Conservation (phyloP, 306 rosid genomes). For the Cucurbita ficifolia region DNA sequence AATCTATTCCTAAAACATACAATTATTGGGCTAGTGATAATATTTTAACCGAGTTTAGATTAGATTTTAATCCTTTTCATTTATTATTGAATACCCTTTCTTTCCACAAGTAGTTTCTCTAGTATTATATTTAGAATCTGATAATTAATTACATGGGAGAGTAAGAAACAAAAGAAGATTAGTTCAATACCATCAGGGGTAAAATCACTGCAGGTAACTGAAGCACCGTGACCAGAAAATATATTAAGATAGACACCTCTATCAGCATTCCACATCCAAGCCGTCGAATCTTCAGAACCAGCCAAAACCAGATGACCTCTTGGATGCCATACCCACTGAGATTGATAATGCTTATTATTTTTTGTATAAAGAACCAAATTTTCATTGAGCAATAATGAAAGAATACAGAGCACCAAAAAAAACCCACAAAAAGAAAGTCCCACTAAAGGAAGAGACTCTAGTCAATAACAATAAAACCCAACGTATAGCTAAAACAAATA, state of each 20-base stretch:
- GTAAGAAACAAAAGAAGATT: constrained; percentile 10
- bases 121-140: background rate
- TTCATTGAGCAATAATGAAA: background rate
- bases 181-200: constrained; percentile 75
- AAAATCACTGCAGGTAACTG: constrained; percentile 84
- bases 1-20: too few species aligned
- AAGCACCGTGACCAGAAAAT: constrained; percentile 65
- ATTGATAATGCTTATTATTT: background rate
- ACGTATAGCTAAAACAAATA: too few species aligned
- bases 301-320: constrained; percentile 68
- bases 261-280: constrained; percentile 94
- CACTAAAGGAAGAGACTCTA: background rate
- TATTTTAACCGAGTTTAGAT: background rate
- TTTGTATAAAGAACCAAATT: background rate
- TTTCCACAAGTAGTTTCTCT: background rate
- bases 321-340: constrained; percentile 98
- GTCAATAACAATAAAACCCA: background rate
- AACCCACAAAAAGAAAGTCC: background rate
- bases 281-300: constrained; percentile 67
- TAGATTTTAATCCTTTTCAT: background rate
- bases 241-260: constrained; percentile 32
- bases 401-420: background rate
- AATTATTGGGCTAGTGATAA: too few species aligned
- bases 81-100: background rate
- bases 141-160: background rate